Base-by-base conservation (phyloP, 345 rosid species). In the Eucalyptus virginea region DNA sequence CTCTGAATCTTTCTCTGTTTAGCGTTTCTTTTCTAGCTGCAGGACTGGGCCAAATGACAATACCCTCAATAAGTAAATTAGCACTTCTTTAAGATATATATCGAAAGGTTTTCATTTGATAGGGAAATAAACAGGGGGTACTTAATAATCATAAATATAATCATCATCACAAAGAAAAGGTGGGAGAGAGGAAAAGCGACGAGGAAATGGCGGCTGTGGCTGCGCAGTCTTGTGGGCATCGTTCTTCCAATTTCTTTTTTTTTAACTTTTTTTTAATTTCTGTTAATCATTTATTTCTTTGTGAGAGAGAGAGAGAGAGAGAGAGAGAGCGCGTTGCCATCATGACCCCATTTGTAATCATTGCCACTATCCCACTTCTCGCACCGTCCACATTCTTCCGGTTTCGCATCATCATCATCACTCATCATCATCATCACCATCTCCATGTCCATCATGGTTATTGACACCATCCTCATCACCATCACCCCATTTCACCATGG, bases 141-240 rank as follows among this genome's bases (percentile, higher is more conserved):
- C 62, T 56, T 24, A 56, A 56, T 56, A 56, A 56, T 56, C 6
- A 56, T 56, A 56, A 24, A 56, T 56, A 56, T 56, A 24, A 62
- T 62, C 69, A 60, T 60, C 69, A 12, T 28, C 69, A 12, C 88
- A 88, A 48, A 26, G 49, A 62, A 87, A 77, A 88, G 45, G 60
- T 88, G 72, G 72, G 86, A 69, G 11, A n/a, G 19, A 7, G 14
- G 6, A 37, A 37, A 21, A 69, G 67, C 49, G 47, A 9, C 56
- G 93, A 88, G 93, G 88, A 93, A 94, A 94, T 93, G 96, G 96
- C 97, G 97, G 97, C 96, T 94, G 12, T 90, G 95, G 92, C 95
- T 95, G 96, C 95, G 95, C 95, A 89, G 93, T 92, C 88, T 89
- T 88, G 91, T 87, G 88, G 62, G 87, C 47, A 77, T 48, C 85